These are phyloP conservation scores for Colletotrichum phormii DNA, from an alignment of 2,329 filamentous ascomycete species.

Conservation along the genomic window DNA sequence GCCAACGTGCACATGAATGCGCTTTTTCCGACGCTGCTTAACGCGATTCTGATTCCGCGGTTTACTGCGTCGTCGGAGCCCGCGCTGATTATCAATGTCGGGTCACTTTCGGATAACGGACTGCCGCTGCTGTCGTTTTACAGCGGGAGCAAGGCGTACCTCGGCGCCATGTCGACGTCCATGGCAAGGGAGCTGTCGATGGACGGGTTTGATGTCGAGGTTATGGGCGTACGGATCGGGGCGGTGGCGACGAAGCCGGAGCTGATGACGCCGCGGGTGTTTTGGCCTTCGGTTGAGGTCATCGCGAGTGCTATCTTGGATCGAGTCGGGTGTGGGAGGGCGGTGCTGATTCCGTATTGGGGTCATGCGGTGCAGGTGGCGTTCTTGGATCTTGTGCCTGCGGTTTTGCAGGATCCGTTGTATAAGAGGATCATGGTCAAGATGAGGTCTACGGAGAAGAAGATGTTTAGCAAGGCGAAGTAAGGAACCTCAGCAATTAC, in stretches of 20 bases:
- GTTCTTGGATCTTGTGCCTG: conserved; percentile 13
- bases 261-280: conserved; percentile 14
- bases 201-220: conserved; percentile 29
- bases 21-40: conserved; percentile 32
- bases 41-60: conserved; percentile 16
- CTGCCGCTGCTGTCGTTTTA: conserved; percentile 29
- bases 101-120: conserved; percentile 26
- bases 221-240: conserved; percentile 24
- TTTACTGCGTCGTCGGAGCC: conserved; percentile 5
- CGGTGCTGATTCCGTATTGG: conserved; percentile 27
- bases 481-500: not conserved
- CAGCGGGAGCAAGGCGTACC: conserved; percentile 29
- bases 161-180: conserved; percentile 18
- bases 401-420: conserved; percentile 11
- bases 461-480: conserved; percentile 11
- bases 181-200: conserved; percentile 20
- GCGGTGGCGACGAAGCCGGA: conserved; percentile 25
- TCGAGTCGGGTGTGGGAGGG: conserved; percentile 28
- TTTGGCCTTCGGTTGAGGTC: conserved; percentile 23
- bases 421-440: not conserved
- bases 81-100: conserved; percentile 33
- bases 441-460: conserved; percentile 21
- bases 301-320: conserved; percentile 31
- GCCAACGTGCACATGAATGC: conserved; percentile 29
- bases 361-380: conserved; percentile 19